A percentile compares a stretch with the other conserved stretches of the same genome.
Conservation (phyloP, 305 asterid genomes). For the Fraxinus floribunda region DNA sequence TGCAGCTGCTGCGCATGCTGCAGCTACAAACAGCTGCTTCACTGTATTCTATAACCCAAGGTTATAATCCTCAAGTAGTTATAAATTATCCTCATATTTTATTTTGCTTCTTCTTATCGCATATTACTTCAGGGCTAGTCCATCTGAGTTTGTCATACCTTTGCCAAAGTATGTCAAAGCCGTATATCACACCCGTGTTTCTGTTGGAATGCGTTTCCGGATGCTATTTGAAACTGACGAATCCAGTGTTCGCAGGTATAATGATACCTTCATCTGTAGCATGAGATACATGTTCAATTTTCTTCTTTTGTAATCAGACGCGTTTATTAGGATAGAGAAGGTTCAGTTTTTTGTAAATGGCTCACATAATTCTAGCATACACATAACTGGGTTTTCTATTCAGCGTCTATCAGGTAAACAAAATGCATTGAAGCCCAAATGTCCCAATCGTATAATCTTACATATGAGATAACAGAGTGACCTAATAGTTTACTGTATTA, state of each 20-base stretch:
- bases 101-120: conserved; percentile 21
- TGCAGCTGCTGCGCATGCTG: conserved; percentile 99
- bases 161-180: conserved; percentile 87
- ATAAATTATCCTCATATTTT: neutral
- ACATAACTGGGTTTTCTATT: neutral
- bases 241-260: conserved; percentile 95
- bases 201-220: conserved; percentile 96
- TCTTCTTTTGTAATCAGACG: neutral
- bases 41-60: conserved; percentile 89
- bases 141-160: conserved; percentile 89
- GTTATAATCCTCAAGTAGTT: conserved; percentile 29
- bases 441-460: neutral
- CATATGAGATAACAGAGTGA: neutral
- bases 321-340: neutral
- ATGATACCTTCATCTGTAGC: neutral
- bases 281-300: neutral
- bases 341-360: neutral
- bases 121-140: conserved; percentile 73
- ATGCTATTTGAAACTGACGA: conserved; percentile 98
- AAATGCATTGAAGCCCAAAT: neutral
- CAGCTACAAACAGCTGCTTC: conserved; percentile 94
- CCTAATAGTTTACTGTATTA: neutral
- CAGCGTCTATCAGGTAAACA: neutral
- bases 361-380: neutral
- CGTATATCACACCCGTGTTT: conserved; percentile 85